phyloP scores from a whole-genome alignment of 2,329 filamentous ascomycete species.

The Chaetomium sp. region DNA sequence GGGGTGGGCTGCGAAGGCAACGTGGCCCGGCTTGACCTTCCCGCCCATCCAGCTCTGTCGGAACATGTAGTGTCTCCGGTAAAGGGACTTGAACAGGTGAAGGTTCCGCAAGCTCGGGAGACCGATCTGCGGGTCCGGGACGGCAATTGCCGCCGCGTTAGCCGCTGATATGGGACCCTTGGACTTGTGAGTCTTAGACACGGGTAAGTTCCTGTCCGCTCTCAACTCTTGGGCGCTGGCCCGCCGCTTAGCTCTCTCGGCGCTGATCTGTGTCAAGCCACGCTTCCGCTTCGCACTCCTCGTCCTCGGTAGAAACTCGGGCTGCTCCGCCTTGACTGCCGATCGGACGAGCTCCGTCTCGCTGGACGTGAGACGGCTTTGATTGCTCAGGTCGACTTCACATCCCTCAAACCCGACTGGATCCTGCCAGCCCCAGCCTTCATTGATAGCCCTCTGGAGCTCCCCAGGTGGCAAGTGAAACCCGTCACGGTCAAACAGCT shows the following conservation, averaged over 20 bases:
- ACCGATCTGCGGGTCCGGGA: slow-evolving; percentile 80
- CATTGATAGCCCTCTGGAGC: slow-evolving; percentile 78
- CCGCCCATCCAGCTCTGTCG: slow-evolving; percentile 90
- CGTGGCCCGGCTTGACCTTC: slow-evolving; percentile 80
- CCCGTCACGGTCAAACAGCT: slow-evolving; percentile 81
- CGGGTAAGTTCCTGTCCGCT: slow-evolving; percentile 46
- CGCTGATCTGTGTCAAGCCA: slow-evolving; percentile 46
- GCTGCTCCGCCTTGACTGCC: slow-evolving; percentile 45
- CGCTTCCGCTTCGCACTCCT: slow-evolving; percentile 61
- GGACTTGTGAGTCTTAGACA: slow-evolving; percentile 57
- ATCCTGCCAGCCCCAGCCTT: slow-evolving; percentile 98
- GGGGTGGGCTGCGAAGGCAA: slow-evolving; percentile 95
- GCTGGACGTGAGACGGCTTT: slow-evolving; percentile 54
- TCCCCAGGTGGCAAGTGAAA: slow-evolving; percentile 79
- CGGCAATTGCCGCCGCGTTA: slow-evolving; percentile 76
- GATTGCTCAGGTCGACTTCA: slow-evolving; percentile 76
- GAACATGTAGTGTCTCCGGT: slow-evolving; percentile 89
- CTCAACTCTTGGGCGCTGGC: slow-evolving; percentile 53
- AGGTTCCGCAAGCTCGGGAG: slow-evolving; percentile 77
- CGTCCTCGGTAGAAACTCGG: slow-evolving; percentile 44
- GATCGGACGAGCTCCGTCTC: slow-evolving; percentile 55
- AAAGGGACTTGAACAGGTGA: slow-evolving; percentile 95
- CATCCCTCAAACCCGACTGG: slow-evolving; percentile 72
- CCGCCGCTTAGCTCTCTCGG: slow-evolving; percentile 58
- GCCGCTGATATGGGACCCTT: slow-evolving; percentile 87